Evolutionary conservation across 495 filamentous ascomycete species (phyloP), one percentile per base, ranked within the genome.

Genomic region (Hyaloscypha hepaticicola): DNA sequence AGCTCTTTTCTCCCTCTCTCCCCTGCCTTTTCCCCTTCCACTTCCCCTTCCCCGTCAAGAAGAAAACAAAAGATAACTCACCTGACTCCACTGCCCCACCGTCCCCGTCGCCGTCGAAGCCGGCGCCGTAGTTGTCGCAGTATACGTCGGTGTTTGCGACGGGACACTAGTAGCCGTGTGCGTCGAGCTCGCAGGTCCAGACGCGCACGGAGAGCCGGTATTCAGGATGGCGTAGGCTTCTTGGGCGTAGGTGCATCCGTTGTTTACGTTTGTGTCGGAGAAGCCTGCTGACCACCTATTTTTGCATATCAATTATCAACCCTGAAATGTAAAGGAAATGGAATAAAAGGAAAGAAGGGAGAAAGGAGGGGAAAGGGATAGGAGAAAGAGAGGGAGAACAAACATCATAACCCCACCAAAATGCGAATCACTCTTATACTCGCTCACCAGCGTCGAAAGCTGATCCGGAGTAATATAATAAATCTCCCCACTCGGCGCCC

Each of bases 391-490:
- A 34, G 3, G 3, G 5, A 16, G 16, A 16, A 4, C 9, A 16
- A 1, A 45, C 38, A 45, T 45, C 38, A 45, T 45, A 16, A 45
- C 12, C 38, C 38, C 38, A 14, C 38, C 38, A 16, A 45, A 45
- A 16, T 45, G 14, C 12, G 38, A 14, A 4, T 45, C 11, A 16
- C 7, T 11, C 5, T 45, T 14, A 11, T 45, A 45, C 12, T 45
- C 7, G 38, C 38, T 16, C 0, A 45, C 38, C 0, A 45, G 38
- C 6, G 9, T 19, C 7, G 33, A 5, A 2, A 55, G 9, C 28
- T 63, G 50, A 4, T 8, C 27, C 41, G 60, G 60, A n/a, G 27
- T 38, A 3, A 63, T 31, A n/a, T 63, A 63, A 45, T 25, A 63
- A 19, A 11, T 48, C 21, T 29, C 49, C 3, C 28, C 25, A 29